phyloP scores from a whole-genome alignment of 2,329 filamentous ascomycete species.

The Alternaria arborescens region DNA sequence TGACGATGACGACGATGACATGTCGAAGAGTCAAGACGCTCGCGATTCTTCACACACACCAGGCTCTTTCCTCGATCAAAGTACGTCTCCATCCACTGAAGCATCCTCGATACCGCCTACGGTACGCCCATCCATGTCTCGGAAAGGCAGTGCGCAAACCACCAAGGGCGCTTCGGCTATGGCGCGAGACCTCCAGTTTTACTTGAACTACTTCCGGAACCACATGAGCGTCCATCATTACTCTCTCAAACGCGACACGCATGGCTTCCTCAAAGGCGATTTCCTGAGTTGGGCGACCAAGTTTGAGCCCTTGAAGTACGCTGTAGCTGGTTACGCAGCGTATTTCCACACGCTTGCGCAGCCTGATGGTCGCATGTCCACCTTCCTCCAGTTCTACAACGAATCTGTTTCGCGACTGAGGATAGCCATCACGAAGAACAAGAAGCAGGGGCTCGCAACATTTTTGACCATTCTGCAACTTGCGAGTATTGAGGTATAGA shows the following conservation, averaged over 20 bases:
- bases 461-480: slow-evolving; percentile 89
- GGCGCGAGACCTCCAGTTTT: slow-evolving; percentile 75
- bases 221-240: slow-evolving; percentile 86
- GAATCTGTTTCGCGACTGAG: slow-evolving; percentile 82
- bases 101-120: slow-evolving; percentile 48
- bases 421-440: slow-evolving; percentile 72
- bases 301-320: slow-evolving; percentile 85
- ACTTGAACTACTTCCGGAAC: slow-evolving; percentile 79
- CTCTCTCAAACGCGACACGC: slow-evolving; percentile 73
- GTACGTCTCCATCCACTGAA: slow-evolving; percentile 63
- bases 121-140: slow-evolving; percentile 43
- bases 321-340: slow-evolving; percentile 85
- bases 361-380: slow-evolving; percentile 75
- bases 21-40: slow-evolving; percentile 33
- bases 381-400: slow-evolving; percentile 91
- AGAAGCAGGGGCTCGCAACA: slow-evolving; percentile 75
- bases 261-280: slow-evolving; percentile 76
- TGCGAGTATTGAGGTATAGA: slow-evolving; percentile 85
- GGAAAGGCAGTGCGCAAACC: slow-evolving; percentile 44
- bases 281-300: slow-evolving; percentile 76
- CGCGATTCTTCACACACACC: slow-evolving; percentile 52
- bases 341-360: slow-evolving; percentile 81
- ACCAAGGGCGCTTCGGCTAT: slow-evolving; percentile 48
- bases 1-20: slow-evolving; percentile 33
- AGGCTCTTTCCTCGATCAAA: slow-evolving; percentile 55